phyloP scores from a whole-genome alignment of 2,329 filamentous ascomycete species.

The Pseudopithomyces chartarum region DNA sequence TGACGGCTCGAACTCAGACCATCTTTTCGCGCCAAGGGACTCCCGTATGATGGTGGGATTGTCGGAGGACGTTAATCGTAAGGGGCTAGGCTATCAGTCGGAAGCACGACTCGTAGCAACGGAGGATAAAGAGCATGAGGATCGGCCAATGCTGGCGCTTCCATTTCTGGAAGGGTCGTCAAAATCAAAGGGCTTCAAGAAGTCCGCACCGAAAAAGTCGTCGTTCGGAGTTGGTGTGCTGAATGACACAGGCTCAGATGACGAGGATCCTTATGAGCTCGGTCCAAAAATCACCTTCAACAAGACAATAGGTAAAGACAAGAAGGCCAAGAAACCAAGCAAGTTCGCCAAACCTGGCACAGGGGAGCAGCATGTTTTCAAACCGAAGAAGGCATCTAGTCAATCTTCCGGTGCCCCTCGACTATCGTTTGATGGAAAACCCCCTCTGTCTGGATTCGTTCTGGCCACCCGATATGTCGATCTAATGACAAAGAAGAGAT shows the following conservation, averaged over 20 bases:
- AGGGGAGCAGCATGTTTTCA: slow-evolving; percentile 72
- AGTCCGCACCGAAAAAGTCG: slow-evolving; percentile 61
- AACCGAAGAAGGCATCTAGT: slow-evolving; percentile 66
- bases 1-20: slow-evolving; percentile 53
- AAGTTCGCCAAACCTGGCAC: slow-evolving; percentile 67
- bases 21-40: slow-evolving; percentile 87
- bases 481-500: slow-evolving; percentile 52
- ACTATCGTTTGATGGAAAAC: slow-evolving; percentile 81
- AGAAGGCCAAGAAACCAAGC: slow-evolving; percentile 65
- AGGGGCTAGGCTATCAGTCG: slow-evolving; percentile 71
- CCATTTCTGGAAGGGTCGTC: slow-evolving; percentile 29
- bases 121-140: slow-evolving; percentile 29
- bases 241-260: slow-evolving; percentile 92
- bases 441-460: slow-evolving; percentile 80
- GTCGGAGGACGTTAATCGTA: slow-evolving; percentile 67
- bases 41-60: slow-evolving; percentile 69
- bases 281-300: slow-evolving; percentile 91
- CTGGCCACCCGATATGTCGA: slow-evolving; percentile 60
- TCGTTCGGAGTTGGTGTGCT: slow-evolving; percentile 87
- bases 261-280: slow-evolving; percentile 92
- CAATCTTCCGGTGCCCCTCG: slow-evolving; percentile 53
- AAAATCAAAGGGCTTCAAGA: slow-evolving; percentile 34
- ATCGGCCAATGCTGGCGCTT: slow-evolving; percentile 19
- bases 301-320: slow-evolving; percentile 78
- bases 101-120: slow-evolving; percentile 58